Base-by-base conservation (phyloP, 1,139 yeast genomes). In the Meyerozyma carpophila region DNA sequence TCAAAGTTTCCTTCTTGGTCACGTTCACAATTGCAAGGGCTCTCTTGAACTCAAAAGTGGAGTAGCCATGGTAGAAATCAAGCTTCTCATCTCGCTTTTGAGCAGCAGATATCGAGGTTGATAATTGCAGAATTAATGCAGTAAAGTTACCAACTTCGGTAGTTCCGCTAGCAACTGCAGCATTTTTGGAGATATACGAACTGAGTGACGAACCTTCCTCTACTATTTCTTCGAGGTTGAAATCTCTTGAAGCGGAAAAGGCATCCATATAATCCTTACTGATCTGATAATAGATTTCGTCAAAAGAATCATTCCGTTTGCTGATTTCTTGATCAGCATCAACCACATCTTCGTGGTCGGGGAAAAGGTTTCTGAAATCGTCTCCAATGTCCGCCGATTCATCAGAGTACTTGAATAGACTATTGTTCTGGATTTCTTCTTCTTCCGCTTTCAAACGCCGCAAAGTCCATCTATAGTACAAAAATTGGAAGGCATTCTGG, bases 401-500 rank as follows among this genome's bases (percentile, higher is more conserved):
- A 47, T 84, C 84, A 26, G 70, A 76, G 58, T 77, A 87, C 55
- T 75, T 82, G 62, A 77, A 86, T 40, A 86, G 68, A 24, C 84
- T 81, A 1, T 79, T 79, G 41, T 79, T 77, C 45, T 78, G 79
- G 10, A 78, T 75, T 9, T 74, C 80, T 36, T 76, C 77, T 52
- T 85, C 83, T 50, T 86, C 89, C 42, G 75, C 73, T 49, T 81
- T 80, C 59, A 84, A 65, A 46, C 83, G 69, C 50, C 93, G 77
- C 44, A 84, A 64, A 1, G 93, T 76, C 96, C 96, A 90, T 58
- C 93, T 74, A 54, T 84, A 83, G 61, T 87, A 86, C 37, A 88
- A 59, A 0, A 81, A 59, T 55, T 82, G 81, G 45, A 84, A 68
- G 0, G 79, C 59, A 37, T 72, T 71, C 34, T 69, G 67, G n/a